phyloP scores from a whole-genome alignment of 164 flowering plant genomes.

The Annona cherimola region DNA sequence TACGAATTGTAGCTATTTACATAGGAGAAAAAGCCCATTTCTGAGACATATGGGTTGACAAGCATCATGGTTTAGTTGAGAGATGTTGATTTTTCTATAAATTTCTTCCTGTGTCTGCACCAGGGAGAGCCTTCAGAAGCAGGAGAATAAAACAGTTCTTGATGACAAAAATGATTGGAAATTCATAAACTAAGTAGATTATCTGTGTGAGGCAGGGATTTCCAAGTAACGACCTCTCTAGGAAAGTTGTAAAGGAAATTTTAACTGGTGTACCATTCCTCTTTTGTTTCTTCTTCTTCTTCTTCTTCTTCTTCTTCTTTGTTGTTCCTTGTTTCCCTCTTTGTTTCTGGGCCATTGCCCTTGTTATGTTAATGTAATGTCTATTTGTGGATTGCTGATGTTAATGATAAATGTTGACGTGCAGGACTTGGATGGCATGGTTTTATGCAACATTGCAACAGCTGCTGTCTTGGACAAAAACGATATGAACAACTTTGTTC shows the following conservation, averaged over 20 bases:
- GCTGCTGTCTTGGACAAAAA: slow-evolving; percentile 28
- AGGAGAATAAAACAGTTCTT: neutral
- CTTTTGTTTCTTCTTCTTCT: too few species aligned
- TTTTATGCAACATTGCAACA: slow-evolving; percentile 60
- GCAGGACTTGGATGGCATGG: slow-evolving; percentile 55
- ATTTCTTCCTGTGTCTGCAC: neutral
- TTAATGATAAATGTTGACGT: neutral
- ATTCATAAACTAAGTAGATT: neutral
- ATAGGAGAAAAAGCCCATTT: too few species aligned
- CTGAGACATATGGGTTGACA: too few species aligned
- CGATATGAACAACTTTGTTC: slow-evolving; percentile 40
- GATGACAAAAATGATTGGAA: neutral
- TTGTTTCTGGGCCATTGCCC: too few species aligned
- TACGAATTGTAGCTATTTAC: too few species aligned
- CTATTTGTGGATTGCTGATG: neutral
- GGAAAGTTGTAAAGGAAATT: neutral
- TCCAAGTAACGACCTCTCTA: neutral
- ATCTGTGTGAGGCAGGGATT: neutral
- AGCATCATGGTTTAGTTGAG: neutral
- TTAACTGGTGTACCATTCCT: neutral
- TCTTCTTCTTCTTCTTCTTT: neutral
- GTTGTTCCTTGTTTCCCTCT: too few species aligned
- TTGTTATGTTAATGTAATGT: neutral
- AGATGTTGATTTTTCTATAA: neutral
- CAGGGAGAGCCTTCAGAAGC: neutral